These are phyloP conservation scores for Clarkia xantiana DNA, from an alignment of 345 rosid genomes.

Conservation along the genomic window DNA sequence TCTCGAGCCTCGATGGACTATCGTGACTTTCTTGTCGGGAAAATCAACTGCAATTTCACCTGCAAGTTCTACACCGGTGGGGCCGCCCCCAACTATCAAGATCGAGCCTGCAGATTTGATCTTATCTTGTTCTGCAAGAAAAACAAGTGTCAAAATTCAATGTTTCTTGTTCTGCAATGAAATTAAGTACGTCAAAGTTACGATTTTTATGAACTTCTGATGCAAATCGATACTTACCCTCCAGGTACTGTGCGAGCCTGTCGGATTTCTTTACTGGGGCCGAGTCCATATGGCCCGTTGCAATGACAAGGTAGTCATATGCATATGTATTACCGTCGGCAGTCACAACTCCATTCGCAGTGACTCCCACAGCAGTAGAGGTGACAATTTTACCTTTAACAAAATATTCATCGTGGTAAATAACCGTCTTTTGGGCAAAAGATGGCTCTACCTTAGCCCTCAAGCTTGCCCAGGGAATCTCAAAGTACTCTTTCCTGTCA, in stretches of 20 bases:
- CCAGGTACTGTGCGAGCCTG: constrained; percentile 37
- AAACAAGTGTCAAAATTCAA: not conserved
- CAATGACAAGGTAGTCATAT: constrained; percentile 73
- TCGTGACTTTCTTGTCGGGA: constrained; percentile 59
- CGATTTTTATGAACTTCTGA: not conserved
- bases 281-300: constrained; percentile 56
- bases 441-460: constrained; percentile 82
- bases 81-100: constrained; percentile 89
- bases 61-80: constrained; percentile 85
- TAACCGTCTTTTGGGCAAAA: constrained; percentile 49
- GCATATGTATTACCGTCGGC: constrained; percentile 27
- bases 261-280: constrained; percentile 39
- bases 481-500: constrained; percentile 84
- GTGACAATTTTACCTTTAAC: constrained; percentile 39
- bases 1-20: constrained; percentile 71
- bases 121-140: constrained; percentile 49
- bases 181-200: not conserved
- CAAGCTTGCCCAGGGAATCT: constrained; percentile 73
- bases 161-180: too few relatives aligned
- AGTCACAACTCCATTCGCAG: constrained; percentile 45
- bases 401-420: constrained; percentile 56
- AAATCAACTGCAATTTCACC: constrained; percentile 76
- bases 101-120: constrained; percentile 55
- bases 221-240: constrained; percentile 24
- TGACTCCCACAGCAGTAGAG: constrained; percentile 44